Evolutionary conservation across 257 asterid genomes (phyloP).

Genomic region (Solanum medicagineum): DNA sequence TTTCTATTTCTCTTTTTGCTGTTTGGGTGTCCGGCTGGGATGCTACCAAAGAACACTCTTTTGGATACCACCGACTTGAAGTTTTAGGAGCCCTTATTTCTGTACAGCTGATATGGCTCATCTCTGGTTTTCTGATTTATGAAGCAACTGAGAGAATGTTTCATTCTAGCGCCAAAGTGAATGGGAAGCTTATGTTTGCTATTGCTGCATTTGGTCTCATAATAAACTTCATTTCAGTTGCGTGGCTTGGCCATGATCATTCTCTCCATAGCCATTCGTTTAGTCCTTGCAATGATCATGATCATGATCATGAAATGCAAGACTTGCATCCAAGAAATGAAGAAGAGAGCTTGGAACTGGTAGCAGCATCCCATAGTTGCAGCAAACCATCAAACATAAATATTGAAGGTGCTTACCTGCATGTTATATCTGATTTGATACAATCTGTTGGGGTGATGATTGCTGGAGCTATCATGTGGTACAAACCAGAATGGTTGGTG

Average conservation of each 20-base stretch:
- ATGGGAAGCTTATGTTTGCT: conserved; percentile 63
- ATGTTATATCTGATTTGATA: conserved; percentile 51
- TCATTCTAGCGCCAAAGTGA: conserved; percentile 21
- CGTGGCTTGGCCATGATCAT: conserved; percentile 74
- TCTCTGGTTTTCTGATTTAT: conserved; percentile 42
- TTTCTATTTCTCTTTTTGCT: conserved; percentile 52
- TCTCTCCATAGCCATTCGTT: conserved; percentile 35
- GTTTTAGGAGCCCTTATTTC: conserved; percentile 74
- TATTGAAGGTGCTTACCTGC: conserved; percentile 76
- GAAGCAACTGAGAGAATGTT: conserved; percentile 53
- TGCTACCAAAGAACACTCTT: conserved; percentile 53
- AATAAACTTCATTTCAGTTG: conserved; percentile 37
- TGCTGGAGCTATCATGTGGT: conserved; percentile 69
- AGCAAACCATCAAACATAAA: conserved; percentile 34
- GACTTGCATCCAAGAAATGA: conserved; percentile 6
- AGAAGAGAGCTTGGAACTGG: conserved; percentile 21
- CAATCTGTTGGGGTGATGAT: conserved; percentile 80
- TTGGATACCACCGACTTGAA: conserved; percentile 65
- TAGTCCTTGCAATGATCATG: not conserved
- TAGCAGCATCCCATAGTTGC: conserved; percentile 14
- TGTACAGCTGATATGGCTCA: conserved; percentile 65
- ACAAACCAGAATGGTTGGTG: conserved; percentile 53
- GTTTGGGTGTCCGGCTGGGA: conserved; percentile 66
- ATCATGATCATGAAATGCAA: not conserved
- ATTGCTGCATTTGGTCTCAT: conserved; percentile 67